Evolutionary conservation across 306 rosid genomes (phyloP), one percentile per base, ranked within the genome.

Genomic region (Acmispon strigosus): DNA sequence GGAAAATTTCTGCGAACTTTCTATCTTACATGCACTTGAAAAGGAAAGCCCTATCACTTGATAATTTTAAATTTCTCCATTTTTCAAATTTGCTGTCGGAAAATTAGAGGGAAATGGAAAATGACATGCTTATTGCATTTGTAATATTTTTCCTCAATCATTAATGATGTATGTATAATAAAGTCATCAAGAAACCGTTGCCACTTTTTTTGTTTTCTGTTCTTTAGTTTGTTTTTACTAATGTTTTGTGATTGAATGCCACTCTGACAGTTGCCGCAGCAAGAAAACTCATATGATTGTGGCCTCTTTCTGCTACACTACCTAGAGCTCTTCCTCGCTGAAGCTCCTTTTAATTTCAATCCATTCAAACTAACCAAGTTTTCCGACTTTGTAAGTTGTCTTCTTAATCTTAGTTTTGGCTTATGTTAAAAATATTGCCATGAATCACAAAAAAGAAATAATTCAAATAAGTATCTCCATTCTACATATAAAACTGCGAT

Each of bases 221-320:
- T 70, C 29, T 44, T 9, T 16, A 37, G 52, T 24, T 6, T 75
- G 19, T 13, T 53, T 45, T 71, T 27, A n/a, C 24, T 48, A 19
- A 24, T 64, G 62, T 51, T 56, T 76, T 45, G 55, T 73, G 72
- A 70, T 39, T 62, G 45, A 64, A 69, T 77, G 60, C 50, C 68
- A 14, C 66, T 71, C 52, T 84, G 69, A 55, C 96, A 93, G 98
- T 80, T 93, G 69, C 98, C 98, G 0, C 98, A 90, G 68, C 98
- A 93, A 80, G 96, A 90, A 80, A 93, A 93, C 81, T 90, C 93
- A 34, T 93, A 56, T 70, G 97, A 93, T 76, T 93, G 98, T 17
- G 98, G 98, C 66, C 85, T 93, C 66, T 93, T 93, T 81, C 76
- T 93, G 76, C 98, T 93, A 58, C 98, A 93, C 86, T 93, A 90